phyloP scores from a whole-genome alignment of 2,329 filamentous ascomycete species.

The Trichoderma semiorbis region DNA sequence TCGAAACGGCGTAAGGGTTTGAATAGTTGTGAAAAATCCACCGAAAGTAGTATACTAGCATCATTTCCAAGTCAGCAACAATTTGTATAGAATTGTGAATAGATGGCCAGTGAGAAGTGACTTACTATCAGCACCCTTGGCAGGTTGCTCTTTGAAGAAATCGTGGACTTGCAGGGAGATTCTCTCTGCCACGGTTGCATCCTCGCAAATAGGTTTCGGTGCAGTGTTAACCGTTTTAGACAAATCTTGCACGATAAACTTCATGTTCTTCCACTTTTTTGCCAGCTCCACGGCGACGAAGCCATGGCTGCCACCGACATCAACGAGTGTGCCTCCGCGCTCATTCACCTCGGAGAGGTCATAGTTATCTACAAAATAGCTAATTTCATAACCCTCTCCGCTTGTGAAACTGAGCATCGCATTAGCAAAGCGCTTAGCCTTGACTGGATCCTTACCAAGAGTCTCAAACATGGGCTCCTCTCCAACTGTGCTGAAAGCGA shows the following conservation, averaged over 20 bases:
- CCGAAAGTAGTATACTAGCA: conserved; percentile 53
- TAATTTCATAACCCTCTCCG: conserved; percentile 54
- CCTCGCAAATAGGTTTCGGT: conserved; percentile 40
- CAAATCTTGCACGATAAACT: conserved; percentile 55
- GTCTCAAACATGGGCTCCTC: conserved; percentile 53
- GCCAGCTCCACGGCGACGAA: conserved; percentile 56
- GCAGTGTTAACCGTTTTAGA: conserved; percentile 46
- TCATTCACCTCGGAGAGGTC: conserved; percentile 49
- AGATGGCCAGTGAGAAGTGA: neutral
- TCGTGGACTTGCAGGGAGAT: conserved; percentile 50
- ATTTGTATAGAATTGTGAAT: neutral
- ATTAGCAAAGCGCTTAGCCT: conserved; percentile 49
- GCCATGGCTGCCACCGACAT: conserved; percentile 57
- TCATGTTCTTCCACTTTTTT: conserved; percentile 45
- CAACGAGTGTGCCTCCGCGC: conserved; percentile 49
- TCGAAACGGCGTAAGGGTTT: conserved; percentile 47
- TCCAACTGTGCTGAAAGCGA: conserved; percentile 48
- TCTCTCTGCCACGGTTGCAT: conserved; percentile 37
- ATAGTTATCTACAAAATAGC: conserved; percentile 51
- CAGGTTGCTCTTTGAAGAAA: conserved; percentile 55
- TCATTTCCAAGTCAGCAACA: neutral
- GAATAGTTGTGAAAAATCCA: conserved; percentile 62
- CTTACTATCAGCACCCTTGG: conserved; percentile 50
- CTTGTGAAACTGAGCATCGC: conserved; percentile 54
- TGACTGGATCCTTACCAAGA: conserved; percentile 45